These are phyloP conservation scores for Trametes punicea DNA, from an alignment of 768 basidiomycete genomes.

Conservation along the genomic window DNA sequence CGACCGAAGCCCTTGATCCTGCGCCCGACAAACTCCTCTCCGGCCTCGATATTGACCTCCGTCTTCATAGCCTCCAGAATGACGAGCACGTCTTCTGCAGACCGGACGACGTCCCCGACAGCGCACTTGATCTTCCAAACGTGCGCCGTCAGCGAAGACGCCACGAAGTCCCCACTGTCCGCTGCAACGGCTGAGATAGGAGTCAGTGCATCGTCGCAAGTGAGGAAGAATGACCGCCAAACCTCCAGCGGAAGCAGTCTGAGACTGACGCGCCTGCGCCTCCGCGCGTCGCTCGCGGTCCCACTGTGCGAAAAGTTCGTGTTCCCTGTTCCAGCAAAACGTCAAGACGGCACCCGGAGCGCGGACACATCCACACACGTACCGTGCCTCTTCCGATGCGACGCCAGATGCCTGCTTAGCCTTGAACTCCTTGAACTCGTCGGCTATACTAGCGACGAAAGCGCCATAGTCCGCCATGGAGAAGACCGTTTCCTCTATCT, in stretches of 20 bases:
- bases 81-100: conserved; percentile 42
- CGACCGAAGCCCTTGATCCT: conserved; percentile 38
- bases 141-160: conserved; percentile 40
- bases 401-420: conserved; percentile 37
- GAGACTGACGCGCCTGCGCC: background rate
- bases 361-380: background rate
- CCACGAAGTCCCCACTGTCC: conserved; percentile 4
- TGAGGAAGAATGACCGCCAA: background rate
- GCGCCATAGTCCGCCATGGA: conserved; percentile 48
- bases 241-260: background rate
- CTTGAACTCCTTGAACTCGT: conserved; percentile 42
- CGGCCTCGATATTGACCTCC: conserved; percentile 48
- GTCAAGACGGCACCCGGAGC: background rate
- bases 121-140: conserved; percentile 50
- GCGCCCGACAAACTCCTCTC: conserved; percentile 44
- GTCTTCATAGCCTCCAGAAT: conserved; percentile 69
- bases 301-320: conserved; percentile 13
- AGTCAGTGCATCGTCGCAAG: background rate
- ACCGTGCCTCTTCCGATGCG: conserved; percentile 41
- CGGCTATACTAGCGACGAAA: conserved; percentile 40
- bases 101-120: conserved; percentile 40
- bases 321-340: conserved; percentile 1
- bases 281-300: conserved; percentile 7
- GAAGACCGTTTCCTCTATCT: conserved; percentile 51
- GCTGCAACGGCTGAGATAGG: background rate